Evolutionary conservation across 139 green algal species (phyloP).

Genomic region (Chlorella vulgaris): DNA sequence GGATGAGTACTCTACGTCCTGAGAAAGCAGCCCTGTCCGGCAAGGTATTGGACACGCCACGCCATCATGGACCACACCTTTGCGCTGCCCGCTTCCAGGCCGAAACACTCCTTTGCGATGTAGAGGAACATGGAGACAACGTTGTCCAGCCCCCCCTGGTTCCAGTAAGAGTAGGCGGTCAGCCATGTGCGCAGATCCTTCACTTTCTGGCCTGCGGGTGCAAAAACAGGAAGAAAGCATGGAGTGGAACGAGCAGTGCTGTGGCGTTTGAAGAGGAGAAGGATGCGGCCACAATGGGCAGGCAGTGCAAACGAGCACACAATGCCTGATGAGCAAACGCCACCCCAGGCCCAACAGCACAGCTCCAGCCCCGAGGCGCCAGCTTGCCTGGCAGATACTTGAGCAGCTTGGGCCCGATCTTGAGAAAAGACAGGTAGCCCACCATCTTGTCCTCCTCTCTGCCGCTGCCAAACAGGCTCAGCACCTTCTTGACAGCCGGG

Average conservation of each 20-base stretch:
- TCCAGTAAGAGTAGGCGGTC: slow-evolving; percentile 95
- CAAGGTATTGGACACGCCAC: too few species aligned
- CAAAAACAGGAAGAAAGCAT: background rate
- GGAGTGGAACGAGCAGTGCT: background rate
- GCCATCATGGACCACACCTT: too few species aligned
- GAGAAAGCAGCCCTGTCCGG: too few species aligned
- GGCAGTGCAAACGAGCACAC: too few species aligned
- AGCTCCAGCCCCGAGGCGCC: too few species aligned
- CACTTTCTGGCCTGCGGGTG: slow-evolving; percentile 76
- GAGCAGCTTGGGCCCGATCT: slow-evolving; percentile 96
- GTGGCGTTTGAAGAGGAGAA: background rate
- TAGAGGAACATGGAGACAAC: slow-evolving; percentile 92
- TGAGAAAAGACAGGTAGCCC: slow-evolving; percentile 86
- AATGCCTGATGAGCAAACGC: too few species aligned
- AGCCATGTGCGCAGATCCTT: slow-evolving; percentile 94
- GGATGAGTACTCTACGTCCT: too few species aligned
- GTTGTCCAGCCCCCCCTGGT: slow-evolving; percentile 84
- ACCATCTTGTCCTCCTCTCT: slow-evolving; percentile 97
- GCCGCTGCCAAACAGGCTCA: slow-evolving; percentile 85
- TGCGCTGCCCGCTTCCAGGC: slow-evolving; percentile 1
- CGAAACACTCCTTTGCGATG: slow-evolving; percentile 78
- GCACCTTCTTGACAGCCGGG: slow-evolving; percentile 91
- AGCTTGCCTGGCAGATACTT: slow-evolving; percentile 85
- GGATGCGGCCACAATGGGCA: background rate
- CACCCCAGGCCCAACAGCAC: too few species aligned